Evolutionary conservation across 164 flowering plant species (phyloP), one percentile per base, ranked within the genome.

Genomic region (Nymphaea colorata): DNA sequence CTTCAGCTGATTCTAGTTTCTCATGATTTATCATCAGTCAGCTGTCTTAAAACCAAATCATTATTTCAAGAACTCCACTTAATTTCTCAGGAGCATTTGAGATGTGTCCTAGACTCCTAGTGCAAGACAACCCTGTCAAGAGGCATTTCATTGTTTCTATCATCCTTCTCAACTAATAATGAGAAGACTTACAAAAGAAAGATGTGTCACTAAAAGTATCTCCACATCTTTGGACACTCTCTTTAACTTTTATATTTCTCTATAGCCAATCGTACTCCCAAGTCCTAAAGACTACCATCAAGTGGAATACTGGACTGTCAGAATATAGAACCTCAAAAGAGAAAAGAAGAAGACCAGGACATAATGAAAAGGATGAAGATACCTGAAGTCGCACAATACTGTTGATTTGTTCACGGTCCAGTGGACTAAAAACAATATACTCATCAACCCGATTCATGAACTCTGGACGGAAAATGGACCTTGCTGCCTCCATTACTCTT

Each of bases 401-500:
- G 83, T 70, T 82, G 43, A 95, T 95, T 76, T 95, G 96, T 14
- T 86, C 86, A 1, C 96, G 93, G 68, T 85, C 86, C 55, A 95
- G 77, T 68, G 96, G 99, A 75, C 84, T 88, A 90, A 95, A 95
- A 43, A 95, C 99, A 42, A 95, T 91, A 72, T 91, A 94, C 78
- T 94, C 99, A 73, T 94, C 99, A 44, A 94, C 90, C 43, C 97
- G 80, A 62, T 94, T 94, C 99, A 94, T 94, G 73, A 94, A 94
- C 82, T 94, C 99, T 3, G 99, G 99, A 18, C 95, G 90, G 69
- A 94, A 94, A 53, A 89, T 66, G 51, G 96, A 73, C 65, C 96
- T 83, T 25, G 99, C 99, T 66, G 99, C 91, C 42, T 91, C 96
- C 99, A 94, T 82, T 43, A 94, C 99, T 74, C 88, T 82, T 62